Percentiles rank a stretch among this genome's conserved stretches.
phyloP scores from a whole-genome alignment of 371 early-diverging fungal genomes.

The Zychaea mexicana region DNA sequence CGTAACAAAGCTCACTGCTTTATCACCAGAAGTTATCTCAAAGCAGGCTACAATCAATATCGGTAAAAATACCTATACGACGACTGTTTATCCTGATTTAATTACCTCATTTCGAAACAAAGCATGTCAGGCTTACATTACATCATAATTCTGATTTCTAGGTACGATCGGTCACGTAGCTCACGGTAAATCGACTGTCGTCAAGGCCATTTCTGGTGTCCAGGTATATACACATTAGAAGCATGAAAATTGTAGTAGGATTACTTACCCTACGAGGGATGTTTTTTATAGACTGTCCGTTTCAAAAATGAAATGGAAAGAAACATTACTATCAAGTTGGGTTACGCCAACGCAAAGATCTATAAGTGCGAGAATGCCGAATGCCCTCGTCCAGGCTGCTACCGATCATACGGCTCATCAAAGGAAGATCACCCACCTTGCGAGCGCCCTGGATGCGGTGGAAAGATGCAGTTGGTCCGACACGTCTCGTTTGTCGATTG shows the following conservation, averaged over 20 bases:
- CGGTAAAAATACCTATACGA: conserved; percentile 56
- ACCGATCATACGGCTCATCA: conserved; percentile 84
- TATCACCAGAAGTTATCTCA: conserved; percentile 93
- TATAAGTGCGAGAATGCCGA: conserved; percentile 93
- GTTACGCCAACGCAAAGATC: conserved; percentile 99
- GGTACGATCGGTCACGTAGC: conserved; percentile 99
- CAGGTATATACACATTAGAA: conserved; percentile 56
- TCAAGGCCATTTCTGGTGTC: conserved; percentile 99
- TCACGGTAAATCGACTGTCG: conserved; percentile 99
- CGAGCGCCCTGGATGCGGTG: conserved; percentile 89
- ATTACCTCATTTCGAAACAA: background rate
- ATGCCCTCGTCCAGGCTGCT: conserved; percentile 97
- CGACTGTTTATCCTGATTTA: background rate
- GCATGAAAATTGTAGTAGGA: no score
- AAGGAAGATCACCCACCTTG: conserved; percentile 92
- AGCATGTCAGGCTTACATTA: no score
- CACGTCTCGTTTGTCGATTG: conserved; percentile 99
- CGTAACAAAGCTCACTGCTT: conserved; percentile 66
- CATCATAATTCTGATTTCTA: conserved; percentile 17
- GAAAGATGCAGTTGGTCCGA: conserved; percentile 87
- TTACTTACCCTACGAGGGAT: background rate
- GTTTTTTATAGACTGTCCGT: conserved; percentile 83
- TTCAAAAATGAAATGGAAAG: conserved; percentile 99
- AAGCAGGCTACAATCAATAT: conserved; percentile 99
- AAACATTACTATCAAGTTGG: conserved; percentile 99